phyloP scores from a whole-genome alignment of 345 rosid genomes.

The Lumnitzera littorea region DNA sequence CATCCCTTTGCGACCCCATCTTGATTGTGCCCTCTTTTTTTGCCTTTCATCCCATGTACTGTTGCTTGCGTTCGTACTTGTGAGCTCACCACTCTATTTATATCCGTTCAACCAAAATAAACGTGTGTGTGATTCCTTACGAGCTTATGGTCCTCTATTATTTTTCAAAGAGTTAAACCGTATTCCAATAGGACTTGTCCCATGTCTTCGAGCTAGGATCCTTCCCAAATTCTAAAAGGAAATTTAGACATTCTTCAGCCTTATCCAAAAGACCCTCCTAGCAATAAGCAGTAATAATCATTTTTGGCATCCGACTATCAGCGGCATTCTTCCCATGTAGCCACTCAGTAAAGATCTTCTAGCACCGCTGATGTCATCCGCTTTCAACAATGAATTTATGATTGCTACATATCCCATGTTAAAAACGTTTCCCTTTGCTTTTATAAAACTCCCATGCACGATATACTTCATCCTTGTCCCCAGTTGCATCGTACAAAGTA shows the following conservation, averaged over 20 bases:
- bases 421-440: conserved; percentile 17
- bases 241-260: conserved; percentile 37
- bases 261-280: conserved; percentile 40
- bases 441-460: conserved; percentile 51
- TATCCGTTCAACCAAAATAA: too few species aligned
- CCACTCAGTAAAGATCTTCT: conserved; percentile 61
- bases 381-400: conserved; percentile 41
- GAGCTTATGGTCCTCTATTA: too few species aligned
- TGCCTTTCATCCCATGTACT: too few species aligned
- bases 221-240: conserved; percentile 5
- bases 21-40: too few species aligned
- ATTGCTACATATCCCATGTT: conserved; percentile 40
- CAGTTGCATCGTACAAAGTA: conserved; percentile 35
- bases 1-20: too few species aligned
- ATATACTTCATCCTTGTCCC: conserved; percentile 38
- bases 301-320: conserved; percentile 40
- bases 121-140: too few species aligned
- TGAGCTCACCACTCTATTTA: too few species aligned
- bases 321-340: conserved; percentile 15
- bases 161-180: too few species aligned
- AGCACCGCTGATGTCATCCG: conserved; percentile 46
- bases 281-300: conserved; percentile 40
- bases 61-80: too few species aligned
- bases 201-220: neutral
- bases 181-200: neutral